Base-by-base conservation (phyloP, 192 early-diverging fungal species). In the Coemansia sp. region DNA sequence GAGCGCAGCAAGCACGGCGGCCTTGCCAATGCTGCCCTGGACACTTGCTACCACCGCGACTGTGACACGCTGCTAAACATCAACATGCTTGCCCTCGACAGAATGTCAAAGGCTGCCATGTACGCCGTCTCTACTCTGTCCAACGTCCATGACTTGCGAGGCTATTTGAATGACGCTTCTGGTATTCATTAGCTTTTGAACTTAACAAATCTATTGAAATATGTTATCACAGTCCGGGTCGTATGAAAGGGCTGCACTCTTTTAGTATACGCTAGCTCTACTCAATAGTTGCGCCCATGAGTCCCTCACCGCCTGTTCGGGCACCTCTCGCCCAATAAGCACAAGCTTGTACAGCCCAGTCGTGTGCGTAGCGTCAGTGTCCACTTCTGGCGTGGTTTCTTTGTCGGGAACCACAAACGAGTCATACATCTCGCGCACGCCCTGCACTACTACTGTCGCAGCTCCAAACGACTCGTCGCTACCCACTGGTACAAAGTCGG, bases 61-160 rank as follows among this genome's bases (percentile, higher is more conserved):
- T 91, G 90, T 73, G 90, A 91, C 69, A 86, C 83, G 0, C 33
- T 89, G 5, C 80, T 88, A n/a, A 89, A 91, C 68, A 75, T 91
- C 28, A 88, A 84, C 70, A 77, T 86, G 52, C 72, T 77, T 10
- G 90, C 87, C 4, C 70, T 91, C 32, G 47, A 70, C 58, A 67
- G 52, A 21, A 82, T 85, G 84, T 81, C 84, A 2, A 69, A 75
- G 28, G 84, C 84, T 3, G 84, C 84, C 14, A 83, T 83, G 80
- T 72, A 83, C 42, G 76, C 80, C 14, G 55, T 83, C 6, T 72
- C 73, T 26, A 69, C 63, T 5, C 62, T 82, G 9, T 49, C 73
- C 4, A 62, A 50, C 30, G 73, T 39, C n/a, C 42, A 44, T 4
- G 59, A 67, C 39, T 61, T 80, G n/a, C 73, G 73, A 47, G 67